Evolutionary conservation across 192 early-diverging fungal species (phyloP).

Genomic region (Piromyces finnis): DNA sequence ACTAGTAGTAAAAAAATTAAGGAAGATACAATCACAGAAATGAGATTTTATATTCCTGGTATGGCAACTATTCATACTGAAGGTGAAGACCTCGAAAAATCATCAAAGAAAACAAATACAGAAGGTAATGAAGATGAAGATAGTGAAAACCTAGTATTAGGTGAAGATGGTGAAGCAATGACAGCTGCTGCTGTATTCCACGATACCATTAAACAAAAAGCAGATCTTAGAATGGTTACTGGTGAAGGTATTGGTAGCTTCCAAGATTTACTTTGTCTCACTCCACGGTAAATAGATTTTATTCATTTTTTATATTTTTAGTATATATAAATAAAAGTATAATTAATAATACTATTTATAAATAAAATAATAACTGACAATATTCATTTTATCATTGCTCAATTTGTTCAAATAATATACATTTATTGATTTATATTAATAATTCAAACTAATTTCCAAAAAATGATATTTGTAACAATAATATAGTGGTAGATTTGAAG

Average conservation of each 20-base stretch:
- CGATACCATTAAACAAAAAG: constrained; percentile 78
- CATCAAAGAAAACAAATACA: constrained; percentile 4
- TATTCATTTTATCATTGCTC: too few relatives aligned
- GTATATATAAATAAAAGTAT: too few relatives aligned
- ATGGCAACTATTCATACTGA: constrained; percentile 18
- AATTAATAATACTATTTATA: not conserved
- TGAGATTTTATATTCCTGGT: constrained; percentile 84
- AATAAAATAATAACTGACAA: too few relatives aligned
- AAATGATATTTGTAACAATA: too few relatives aligned
- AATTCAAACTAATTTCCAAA: too few relatives aligned
- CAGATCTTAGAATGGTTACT: constrained; percentile 68
- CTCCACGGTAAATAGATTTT: constrained; percentile 45
- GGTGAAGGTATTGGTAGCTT: constrained; percentile 84
- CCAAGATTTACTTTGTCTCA: constrained; percentile 72
- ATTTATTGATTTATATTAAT: too few relatives aligned
- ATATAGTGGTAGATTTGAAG: constrained; percentile 74
- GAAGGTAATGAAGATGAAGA: constrained; percentile 12
- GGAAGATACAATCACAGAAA: constrained; percentile 73
- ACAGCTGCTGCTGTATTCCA: constrained; percentile 54
- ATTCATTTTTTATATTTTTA: too few relatives aligned
- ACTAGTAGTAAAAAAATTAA: constrained; percentile 21
- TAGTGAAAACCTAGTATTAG: constrained; percentile 30
- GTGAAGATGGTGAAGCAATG: constrained; percentile 48
- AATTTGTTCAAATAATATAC: too few relatives aligned
- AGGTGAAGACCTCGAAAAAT: constrained; percentile 7